Conservation (phyloP, 2,329 filamentous ascomycete species). For the Colletotrichum eremochloae region DNA sequence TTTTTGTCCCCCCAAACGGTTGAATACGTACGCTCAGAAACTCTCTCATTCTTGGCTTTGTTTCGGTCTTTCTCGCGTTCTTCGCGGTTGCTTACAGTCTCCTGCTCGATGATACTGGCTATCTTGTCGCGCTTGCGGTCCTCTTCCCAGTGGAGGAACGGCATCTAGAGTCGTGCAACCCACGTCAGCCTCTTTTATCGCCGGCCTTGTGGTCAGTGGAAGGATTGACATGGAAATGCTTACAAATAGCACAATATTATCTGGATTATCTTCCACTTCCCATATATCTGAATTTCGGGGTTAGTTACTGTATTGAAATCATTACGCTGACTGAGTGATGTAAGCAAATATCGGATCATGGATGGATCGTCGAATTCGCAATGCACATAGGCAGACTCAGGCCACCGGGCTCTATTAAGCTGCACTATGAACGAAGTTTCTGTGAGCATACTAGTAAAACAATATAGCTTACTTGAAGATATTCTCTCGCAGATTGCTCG, state of each 20-base stretch:
- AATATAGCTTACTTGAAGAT: constrained; percentile 45
- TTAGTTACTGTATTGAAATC: background rate
- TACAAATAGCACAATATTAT: constrained; percentile 51
- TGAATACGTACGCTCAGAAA: constrained; percentile 1
- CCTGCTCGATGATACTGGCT: constrained; percentile 45
- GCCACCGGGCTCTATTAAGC: background rate
- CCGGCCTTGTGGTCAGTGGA: background rate
- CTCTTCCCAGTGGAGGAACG: constrained; percentile 58
- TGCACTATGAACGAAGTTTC: too few relatives aligned
- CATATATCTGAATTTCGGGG: background rate
- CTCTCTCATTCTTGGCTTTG: background rate
- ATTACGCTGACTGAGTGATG: background rate
- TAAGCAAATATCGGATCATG: background rate
- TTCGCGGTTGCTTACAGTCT: constrained; percentile 25
- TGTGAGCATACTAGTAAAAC: background rate
- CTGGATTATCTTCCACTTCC: constrained; percentile 40
- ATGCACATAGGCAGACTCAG: background rate
- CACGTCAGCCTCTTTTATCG: background rate
- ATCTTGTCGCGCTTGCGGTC: constrained; percentile 50
- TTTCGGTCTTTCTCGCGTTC: constrained; percentile 8
- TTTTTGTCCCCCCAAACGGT: too few relatives aligned
- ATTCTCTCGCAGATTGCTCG: constrained; percentile 51
- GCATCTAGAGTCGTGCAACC: constrained; percentile 49
- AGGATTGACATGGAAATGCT: background rate
- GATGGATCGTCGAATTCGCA: background rate